Evolutionary conservation across 495 filamentous ascomycete genomes (phyloP).

Genomic region (Penicillium flavigenum): DNA sequence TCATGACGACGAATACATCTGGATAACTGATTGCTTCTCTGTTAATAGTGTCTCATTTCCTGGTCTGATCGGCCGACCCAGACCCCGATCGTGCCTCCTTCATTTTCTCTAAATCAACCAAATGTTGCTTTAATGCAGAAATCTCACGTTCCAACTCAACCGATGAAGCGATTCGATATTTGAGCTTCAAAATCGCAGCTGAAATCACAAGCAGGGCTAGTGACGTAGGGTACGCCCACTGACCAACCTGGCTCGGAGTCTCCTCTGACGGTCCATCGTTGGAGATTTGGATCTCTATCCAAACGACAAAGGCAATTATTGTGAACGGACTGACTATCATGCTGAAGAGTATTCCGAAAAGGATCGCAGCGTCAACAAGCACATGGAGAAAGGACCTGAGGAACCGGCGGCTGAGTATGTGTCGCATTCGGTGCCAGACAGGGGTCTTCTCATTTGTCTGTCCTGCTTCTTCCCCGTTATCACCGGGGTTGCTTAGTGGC

Average conservation of each 20-base stretch:
- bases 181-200: constrained; percentile 29
- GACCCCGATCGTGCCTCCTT: constrained; percentile 11
- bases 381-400: constrained; percentile 18
- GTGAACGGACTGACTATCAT: constrained; percentile 38
- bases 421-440: not conserved
- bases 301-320: constrained; percentile 33
- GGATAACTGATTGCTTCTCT: not conserved
- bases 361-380: constrained; percentile 19
- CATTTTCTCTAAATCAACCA: constrained; percentile 20
- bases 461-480: not conserved
- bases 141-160: constrained; percentile 33
- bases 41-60: no score
- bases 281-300: constrained; percentile 36
- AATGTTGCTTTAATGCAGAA: constrained; percentile 8
- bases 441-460: not conserved
- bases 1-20: not conserved
- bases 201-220: constrained; percentile 32
- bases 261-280: constrained; percentile 36
- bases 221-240: constrained; percentile 34
- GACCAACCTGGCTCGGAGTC: constrained; percentile 34
- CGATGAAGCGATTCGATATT: constrained; percentile 27
- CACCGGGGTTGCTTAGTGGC: not conserved
- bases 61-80: not conserved
- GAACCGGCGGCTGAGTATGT: constrained; percentile 17
- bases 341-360: constrained; percentile 30